These are phyloP conservation scores for Candida ovalis DNA, from an alignment of 805 yeast species.

Conservation along the genomic window DNA sequence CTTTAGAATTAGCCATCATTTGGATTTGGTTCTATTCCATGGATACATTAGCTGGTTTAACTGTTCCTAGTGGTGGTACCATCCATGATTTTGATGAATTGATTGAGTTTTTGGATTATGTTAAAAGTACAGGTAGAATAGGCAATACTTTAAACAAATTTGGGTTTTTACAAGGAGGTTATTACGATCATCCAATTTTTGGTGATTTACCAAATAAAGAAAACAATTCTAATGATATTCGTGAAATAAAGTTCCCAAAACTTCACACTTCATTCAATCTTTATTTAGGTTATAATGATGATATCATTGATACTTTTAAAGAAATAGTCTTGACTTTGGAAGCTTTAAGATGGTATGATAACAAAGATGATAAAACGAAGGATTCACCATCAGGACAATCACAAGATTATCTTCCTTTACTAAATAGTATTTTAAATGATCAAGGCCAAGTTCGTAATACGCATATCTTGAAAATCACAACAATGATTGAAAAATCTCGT, in stretches of 20 bases:
- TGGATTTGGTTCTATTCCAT: constrained; percentile 59
- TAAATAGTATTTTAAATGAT: constrained; percentile 16
- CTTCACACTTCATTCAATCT: constrained; percentile 21
- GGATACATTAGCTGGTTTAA: constrained; percentile 59
- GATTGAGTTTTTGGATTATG: constrained; percentile 31
- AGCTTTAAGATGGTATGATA: constrained; percentile 18
- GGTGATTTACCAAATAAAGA: background rate
- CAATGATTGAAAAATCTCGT: constrained; percentile 26
- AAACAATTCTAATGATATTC: background rate
- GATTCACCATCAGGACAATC: background rate
- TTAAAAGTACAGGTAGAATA: constrained; percentile 21
- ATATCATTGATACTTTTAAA: constrained; percentile 30
- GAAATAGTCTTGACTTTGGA: constrained; percentile 30
- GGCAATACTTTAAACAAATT: constrained; percentile 23
- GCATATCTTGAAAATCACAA: constrained; percentile 22
- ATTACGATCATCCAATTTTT: constrained; percentile 5
- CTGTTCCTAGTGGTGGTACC: constrained; percentile 59
- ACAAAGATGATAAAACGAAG: background rate
- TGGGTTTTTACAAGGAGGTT: constrained; percentile 30
- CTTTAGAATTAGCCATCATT: constrained; percentile 33
- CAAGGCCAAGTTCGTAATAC: constrained; percentile 18
- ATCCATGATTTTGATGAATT: constrained; percentile 48
- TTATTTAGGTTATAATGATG: constrained; percentile 35
- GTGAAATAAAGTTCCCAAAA: background rate
- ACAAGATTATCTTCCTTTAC: constrained; percentile 6